Evolutionary conservation across 108 stramenopile species (phyloP), one percentile per base, ranked within the genome.

Genomic region (Parietichytrium sp.): DNA sequence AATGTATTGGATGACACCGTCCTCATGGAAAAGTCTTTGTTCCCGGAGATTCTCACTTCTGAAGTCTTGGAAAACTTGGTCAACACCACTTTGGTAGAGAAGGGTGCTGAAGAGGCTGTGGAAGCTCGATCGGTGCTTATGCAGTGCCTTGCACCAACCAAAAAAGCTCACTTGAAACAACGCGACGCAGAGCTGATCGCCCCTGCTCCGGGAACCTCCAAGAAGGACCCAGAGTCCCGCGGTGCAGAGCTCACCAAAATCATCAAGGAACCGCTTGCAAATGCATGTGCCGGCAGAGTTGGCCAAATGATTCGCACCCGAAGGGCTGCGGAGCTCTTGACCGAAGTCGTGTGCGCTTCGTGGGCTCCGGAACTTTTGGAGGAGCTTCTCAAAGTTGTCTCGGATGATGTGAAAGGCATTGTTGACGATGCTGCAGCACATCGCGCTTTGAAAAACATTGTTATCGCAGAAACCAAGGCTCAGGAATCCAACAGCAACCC

Each of bases 361-460:
- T 72, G 61, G 61, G 61, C 61, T n/a, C 45, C 61, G 13, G 36
- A 33, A 6, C 6, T 72, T 23, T 45, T 72, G 61, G 61, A 36
- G 6, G 61, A 72, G 33, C 38, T 72, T 16, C 61, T 72, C 38
- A 42, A 72, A 25, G 20, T 45, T 0, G 42, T 72, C 61, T n/a
- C n/a, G n/a, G n/a, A n/a, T n/a, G n/a, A n/a, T n/a, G n/a, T n/a
- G n/a, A 72, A 72, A 42, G 61, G n/a, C 13, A 45, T 72, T 72
- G 61, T 72, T 45, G 61, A 72, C 38, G 45, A 72, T 10, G 38
- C 61, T 25, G 0, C 10, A 8, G 38, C 18, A 42, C 61, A 72
- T 33, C 61, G 61, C 20, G 45, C 61, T n/a, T 42, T 72, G 6
- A 72, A 72, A 42, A 33, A 42, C 0, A 33, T 72, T 7, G 33